Conservation (phyloP, 805 yeast genomes). For the Saccharomycopsis fermentans region DNA sequence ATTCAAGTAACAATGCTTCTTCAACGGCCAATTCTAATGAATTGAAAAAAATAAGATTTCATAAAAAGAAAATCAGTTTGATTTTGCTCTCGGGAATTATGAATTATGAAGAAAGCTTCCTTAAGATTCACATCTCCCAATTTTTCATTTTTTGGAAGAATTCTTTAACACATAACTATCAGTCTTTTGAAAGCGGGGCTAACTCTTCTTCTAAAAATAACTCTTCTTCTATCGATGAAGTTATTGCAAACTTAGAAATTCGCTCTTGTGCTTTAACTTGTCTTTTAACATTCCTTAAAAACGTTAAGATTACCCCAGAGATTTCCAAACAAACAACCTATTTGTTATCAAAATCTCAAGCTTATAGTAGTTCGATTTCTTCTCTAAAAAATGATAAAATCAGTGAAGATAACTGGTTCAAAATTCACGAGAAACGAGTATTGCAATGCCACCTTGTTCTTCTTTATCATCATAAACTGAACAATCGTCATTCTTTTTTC, state of each 20-base stretch:
- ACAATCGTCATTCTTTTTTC: background rate
- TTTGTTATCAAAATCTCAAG: slow-evolving; percentile 34
- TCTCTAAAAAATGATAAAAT: slow-evolving; percentile 19
- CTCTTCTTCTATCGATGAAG: slow-evolving; percentile 24
- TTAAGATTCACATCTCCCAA: slow-evolving; percentile 48
- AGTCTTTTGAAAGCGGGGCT: slow-evolving; percentile 21
- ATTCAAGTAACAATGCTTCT: slow-evolving; percentile 7
- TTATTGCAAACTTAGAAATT: slow-evolving; percentile 37
- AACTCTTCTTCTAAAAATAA: slow-evolving; percentile 27
- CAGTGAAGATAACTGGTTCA: slow-evolving; percentile 17
- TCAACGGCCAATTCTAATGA: slow-evolving; percentile 21
- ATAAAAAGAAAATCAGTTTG: slow-evolving; percentile 45
- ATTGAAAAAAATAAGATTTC: slow-evolving; percentile 18
- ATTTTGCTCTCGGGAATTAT: slow-evolving; percentile 51
- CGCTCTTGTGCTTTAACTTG: slow-evolving; percentile 52
- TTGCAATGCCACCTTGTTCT: slow-evolving; percentile 33
- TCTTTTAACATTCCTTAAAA: slow-evolving; percentile 40
- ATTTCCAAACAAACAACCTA: slow-evolving; percentile 37
- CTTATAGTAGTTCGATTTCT: slow-evolving; percentile 25
- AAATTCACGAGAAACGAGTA: slow-evolving; percentile 33
- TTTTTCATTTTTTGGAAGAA: slow-evolving; percentile 56
- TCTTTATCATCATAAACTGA: background rate
- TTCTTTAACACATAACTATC: slow-evolving; percentile 40
- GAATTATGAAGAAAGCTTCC: slow-evolving; percentile 45
- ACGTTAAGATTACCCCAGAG: slow-evolving; percentile 31